phyloP scores from a whole-genome alignment of 2,329 filamentous ascomycete genomes.

The Eutypa lata region DNA sequence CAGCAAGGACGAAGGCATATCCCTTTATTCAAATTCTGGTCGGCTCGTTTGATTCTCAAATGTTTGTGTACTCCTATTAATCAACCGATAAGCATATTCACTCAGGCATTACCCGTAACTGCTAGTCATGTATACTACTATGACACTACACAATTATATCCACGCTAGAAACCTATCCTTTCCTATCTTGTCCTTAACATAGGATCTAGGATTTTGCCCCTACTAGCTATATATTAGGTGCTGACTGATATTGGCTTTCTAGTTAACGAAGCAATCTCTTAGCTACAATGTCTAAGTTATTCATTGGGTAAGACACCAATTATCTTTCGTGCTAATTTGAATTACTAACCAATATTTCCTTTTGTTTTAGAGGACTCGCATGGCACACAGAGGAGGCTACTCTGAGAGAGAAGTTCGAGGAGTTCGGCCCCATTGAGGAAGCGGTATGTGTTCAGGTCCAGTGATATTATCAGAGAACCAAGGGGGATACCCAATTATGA shows the following conservation, averaged over 20 bases:
- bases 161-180: neutral
- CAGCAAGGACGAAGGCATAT: neutral
- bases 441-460: slow-evolving; percentile 64
- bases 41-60: neutral
- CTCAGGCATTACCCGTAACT: neutral
- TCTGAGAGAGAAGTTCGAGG: slow-evolving; percentile 85
- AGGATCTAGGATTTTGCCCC: too few relatives aligned
- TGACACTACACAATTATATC: neutral
- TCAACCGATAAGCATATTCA: slow-evolving; percentile 1
- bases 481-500: neutral
- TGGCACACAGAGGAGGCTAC: slow-evolving; percentile 95
- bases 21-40: neutral
- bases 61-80: slow-evolving; percentile 2
- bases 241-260: slow-evolving; percentile 3
- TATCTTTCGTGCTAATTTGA: slow-evolving; percentile 6
- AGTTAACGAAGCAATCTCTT: slow-evolving; percentile 7
- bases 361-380: slow-evolving; percentile 73
- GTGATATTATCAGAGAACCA: too few relatives aligned
- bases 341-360: slow-evolving; percentile 7
- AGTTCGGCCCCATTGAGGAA: slow-evolving; percentile 89
- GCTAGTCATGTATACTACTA: neutral
- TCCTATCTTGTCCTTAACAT: neutral
- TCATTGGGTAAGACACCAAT: slow-evolving; percentile 72
- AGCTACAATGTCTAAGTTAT: slow-evolving; percentile 80
- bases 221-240: too few relatives aligned